These are phyloP conservation scores for Termitomyces titanicus DNA, from an alignment of 768 basidiomycete genomes.

Conservation along the genomic window DNA sequence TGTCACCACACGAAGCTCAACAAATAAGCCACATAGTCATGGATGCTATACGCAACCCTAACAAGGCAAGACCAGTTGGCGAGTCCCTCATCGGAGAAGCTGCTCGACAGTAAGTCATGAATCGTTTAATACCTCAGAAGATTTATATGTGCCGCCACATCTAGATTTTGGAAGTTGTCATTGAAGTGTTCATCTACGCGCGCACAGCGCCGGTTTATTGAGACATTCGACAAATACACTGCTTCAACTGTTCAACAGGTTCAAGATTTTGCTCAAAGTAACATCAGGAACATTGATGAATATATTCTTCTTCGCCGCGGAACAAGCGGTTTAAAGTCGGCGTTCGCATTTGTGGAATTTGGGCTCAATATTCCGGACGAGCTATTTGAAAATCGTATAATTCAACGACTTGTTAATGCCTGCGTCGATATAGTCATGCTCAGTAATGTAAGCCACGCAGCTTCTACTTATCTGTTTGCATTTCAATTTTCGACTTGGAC, in stretches of 20 bases:
- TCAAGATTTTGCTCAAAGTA: constrained; percentile 28
- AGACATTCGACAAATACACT: constrained; percentile 27
- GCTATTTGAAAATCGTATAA: no score
- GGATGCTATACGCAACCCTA: no score
- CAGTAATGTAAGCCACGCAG: no score
- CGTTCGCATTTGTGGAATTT: not conserved
- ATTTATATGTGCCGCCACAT: constrained; percentile 1
- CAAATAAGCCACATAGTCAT: constrained; percentile 30
- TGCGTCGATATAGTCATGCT: no score
- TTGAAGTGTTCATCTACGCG: constrained; percentile 16
- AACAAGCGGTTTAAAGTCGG: no score
- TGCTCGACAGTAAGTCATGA: constrained; percentile 18
- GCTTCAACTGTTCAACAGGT: constrained; percentile 44
- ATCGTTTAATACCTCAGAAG: constrained; percentile 25
- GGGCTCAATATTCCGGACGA: no score
- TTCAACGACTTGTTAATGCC: no score
- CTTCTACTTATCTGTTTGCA: no score
- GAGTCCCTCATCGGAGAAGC: constrained; percentile 38
- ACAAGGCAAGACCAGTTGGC: constrained; percentile 26
- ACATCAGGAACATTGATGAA: constrained; percentile 30
- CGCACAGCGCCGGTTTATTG: constrained; percentile 32
- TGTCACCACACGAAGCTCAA: constrained; percentile 24
- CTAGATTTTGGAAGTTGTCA: constrained; percentile 35
- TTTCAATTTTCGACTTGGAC: no score
- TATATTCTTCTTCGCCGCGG: not conserved